Evolutionary conservation across 1,139 yeast species (phyloP), one percentile per base, ranked within the genome.

Genomic region (Saccharomyces hybrid): DNA sequence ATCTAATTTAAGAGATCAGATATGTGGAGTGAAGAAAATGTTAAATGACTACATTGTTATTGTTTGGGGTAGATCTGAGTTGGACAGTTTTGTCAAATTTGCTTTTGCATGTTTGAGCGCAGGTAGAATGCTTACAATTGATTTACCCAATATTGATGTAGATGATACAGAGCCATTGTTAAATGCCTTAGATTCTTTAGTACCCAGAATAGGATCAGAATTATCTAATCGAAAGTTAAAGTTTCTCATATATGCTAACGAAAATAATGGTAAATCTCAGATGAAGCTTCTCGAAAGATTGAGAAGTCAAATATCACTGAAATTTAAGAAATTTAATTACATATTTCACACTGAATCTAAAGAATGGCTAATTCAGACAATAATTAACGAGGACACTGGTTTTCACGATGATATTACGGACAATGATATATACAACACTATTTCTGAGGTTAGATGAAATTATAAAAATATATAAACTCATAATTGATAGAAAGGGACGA

Each of bases 311-410:
- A 8, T 57, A 8, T 14, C 9, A 14, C 16, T 27, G n/a, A 13
- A 25, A 31, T 20, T 46, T 46, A 27, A 41, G 6, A 13, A 42
- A 14, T 29, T 11, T 7, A 20, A 42, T 1, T 46, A 48, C 6
- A n/a, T 32, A 5, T 54, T 57, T 47, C 61, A 60, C 50, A 58
- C 67, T 0, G 66, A 64, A 54, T 55, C 61, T 60, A 84, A 88
- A 84, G 91, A 85, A 65, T 85, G 91, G 91, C 73, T 84, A 1
- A 88, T 85, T 0, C 91, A 85, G 60, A 80, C 88, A 62, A 76
- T 84, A 8, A 83, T 85, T n/a, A 79, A 80, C 63, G 73, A 74
- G 13, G 54, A 56, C 48, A 57, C 59, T 5, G 61, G 59, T 3
- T 54, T 57, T 16, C 44, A 20, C 44, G 23, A 38, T 6, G 11